These are phyloP conservation scores for Trifolium subterraneum DNA, from an alignment of 306 rosid genomes.

Conservation along the genomic window DNA sequence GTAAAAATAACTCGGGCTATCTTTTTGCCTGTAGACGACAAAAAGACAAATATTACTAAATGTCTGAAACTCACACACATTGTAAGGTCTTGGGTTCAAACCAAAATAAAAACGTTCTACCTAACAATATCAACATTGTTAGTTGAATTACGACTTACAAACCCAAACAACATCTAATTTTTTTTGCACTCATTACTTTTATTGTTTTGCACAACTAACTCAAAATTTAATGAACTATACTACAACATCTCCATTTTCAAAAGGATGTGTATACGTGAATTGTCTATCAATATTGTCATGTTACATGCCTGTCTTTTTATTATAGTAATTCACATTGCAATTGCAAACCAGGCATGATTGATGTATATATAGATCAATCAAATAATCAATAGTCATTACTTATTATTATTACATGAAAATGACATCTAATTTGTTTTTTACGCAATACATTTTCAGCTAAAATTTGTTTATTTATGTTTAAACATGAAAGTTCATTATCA, in stretches of 20 bases:
- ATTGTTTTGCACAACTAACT: conserved; percentile 1
- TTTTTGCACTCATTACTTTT: not conserved
- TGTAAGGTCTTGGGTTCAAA: too few relatives aligned
- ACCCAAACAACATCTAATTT: not conserved
- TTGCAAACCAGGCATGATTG: not conserved
- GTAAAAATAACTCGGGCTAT: too few relatives aligned
- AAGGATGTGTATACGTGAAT: not conserved
- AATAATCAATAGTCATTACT: too few relatives aligned
- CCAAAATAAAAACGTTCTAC: too few relatives aligned
- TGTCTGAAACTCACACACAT: too few relatives aligned
- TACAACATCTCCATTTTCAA: not conserved
- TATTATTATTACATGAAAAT: not conserved
- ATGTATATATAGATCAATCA: not conserved
- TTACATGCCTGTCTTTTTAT: not conserved
- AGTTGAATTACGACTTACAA: too few relatives aligned
- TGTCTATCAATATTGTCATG: not conserved
- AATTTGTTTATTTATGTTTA: not conserved
- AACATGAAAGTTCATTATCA: too few relatives aligned
- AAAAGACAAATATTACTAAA: too few relatives aligned
- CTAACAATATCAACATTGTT: too few relatives aligned
- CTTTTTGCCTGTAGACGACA: too few relatives aligned
- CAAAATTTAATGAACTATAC: not conserved
- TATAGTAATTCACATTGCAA: not conserved
- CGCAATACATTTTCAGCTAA: not conserved
- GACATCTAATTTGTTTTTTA: not conserved